A percentile compares a stretch with the other conserved stretches of the same genome.
phyloP scores from a whole-genome alignment of 2,329 filamentous ascomycete species.

The Myrmaecium sp. region DNA sequence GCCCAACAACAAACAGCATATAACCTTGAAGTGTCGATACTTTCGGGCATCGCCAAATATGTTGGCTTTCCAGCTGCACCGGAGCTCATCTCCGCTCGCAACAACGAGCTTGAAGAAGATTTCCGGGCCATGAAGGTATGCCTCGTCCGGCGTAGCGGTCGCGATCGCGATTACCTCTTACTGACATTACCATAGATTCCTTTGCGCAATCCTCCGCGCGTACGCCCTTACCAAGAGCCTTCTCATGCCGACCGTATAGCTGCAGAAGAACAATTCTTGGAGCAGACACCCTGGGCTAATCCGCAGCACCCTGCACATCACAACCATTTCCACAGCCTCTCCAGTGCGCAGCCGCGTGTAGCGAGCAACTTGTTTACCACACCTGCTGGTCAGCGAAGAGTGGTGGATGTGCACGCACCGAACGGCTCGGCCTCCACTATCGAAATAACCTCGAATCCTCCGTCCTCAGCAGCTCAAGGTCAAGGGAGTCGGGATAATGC shows the following conservation, averaged over 20 bases:
- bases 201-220: conserved; percentile 11
- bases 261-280: conserved; percentile 72
- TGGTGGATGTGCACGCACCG: conserved; percentile 17
- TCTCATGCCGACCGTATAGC: conserved; percentile 35
- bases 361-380: conserved; percentile 7
- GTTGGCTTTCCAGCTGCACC: conserved; percentile 95
- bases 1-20: conserved; percentile 77
- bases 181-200: too few relatives aligned
- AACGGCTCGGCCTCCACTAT: conserved; percentile 24
- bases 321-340: conserved; percentile 10
- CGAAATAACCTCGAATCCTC: conserved; percentile 21
- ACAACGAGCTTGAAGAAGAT: conserved; percentile 67
- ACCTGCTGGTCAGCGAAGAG: conserved; percentile 17
- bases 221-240: conserved; percentile 16
- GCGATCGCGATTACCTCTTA: too few relatives aligned
- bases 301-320: conserved; percentile 41
- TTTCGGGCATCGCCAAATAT: conserved; percentile 85
- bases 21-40: conserved; percentile 82
- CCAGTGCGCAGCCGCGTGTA: conserved; percentile 2
- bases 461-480: conserved; percentile 14
- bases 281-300: conserved; percentile 85
- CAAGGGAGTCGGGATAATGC: conserved; percentile 1
- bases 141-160: too few relatives aligned
- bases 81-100: conserved; percentile 54
- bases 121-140: conserved; percentile 76